A percentile compares a stretch with the other conserved stretches of the same genome.
These are phyloP conservation scores for Diplosphaera chodatii DNA, from an alignment of 139 green algal species.

Conservation along the genomic window DNA sequence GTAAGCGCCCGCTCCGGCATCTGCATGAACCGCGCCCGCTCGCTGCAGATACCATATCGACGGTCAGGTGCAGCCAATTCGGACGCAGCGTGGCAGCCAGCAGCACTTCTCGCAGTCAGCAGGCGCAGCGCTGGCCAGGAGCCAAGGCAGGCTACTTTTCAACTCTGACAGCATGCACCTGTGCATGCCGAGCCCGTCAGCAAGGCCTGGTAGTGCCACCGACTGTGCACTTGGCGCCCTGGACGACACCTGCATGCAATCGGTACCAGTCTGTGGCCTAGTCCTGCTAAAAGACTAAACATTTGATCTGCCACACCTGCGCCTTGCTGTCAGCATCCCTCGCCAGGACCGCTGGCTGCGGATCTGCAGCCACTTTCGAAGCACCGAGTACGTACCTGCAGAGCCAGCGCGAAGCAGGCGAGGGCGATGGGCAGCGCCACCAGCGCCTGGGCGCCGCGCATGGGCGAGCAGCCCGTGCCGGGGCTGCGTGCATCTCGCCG, in stretches of 20 bases:
- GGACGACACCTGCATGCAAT: neutral
- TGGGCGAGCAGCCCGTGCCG: conserved; percentile 9
- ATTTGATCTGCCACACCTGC: neutral
- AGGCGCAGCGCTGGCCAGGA: too few relatives aligned
- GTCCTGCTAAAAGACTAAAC: neutral
- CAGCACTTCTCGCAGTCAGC: too few relatives aligned
- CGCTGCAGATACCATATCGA: neutral
- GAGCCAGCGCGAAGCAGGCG: conserved; percentile 31
- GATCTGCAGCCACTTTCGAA: neutral
- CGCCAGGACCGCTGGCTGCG: neutral
- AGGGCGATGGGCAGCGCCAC: conserved; percentile 21
- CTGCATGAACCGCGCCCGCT: neutral
- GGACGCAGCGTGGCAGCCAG: too few relatives aligned
- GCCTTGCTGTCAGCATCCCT: neutral
- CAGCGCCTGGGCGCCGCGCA: conserved; percentile 17
- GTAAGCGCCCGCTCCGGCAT: neutral
- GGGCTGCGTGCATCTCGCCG: neutral
- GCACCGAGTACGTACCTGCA: conserved; percentile 19
- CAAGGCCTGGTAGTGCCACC: neutral
- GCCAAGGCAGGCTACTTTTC: too few relatives aligned
- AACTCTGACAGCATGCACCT: neutral
- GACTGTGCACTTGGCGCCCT: neutral
- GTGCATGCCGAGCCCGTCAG: neutral
- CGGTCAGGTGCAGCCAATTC: too few relatives aligned
- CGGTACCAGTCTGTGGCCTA: too few relatives aligned